Evolutionary conservation across 164 flowering plant species (phyloP), one percentile per base, ranked within the genome.

Genomic region (Dillenia suffruticosa): DNA sequence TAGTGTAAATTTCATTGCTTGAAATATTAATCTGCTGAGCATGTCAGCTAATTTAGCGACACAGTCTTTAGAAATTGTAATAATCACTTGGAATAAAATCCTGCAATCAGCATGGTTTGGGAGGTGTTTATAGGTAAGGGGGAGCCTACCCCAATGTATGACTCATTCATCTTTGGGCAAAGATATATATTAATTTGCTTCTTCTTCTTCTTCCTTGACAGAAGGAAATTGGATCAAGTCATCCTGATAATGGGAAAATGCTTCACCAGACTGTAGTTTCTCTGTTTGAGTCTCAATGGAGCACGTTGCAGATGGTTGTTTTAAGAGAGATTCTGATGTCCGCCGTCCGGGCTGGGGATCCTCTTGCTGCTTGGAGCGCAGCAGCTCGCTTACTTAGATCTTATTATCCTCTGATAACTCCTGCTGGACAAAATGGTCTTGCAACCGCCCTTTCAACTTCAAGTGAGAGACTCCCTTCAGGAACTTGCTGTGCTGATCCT

Each of bases 311-410:
- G 79, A 95, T 95, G 99, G 99, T 92, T 75, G 97, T 95, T 14
- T 82, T 95, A 49, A 83, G 94, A 70, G 99, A 95, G 74, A 92
- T 95, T 66, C 80, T 95, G 64, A 69, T 90, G 14, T 92, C 99
- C 70, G 85, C 99, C 69, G 84, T 89, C 44, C 92, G 97, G 75
- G 97, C 97, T 17, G 97, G 99, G 64, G 99, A 95, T 81, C 97
- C 97, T 71, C 86, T 92, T 75, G 87, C 94, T 75, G 97, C 97
- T 44, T 95, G 99, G 99, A 90, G 99, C 84, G 97, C 99, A 59
- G 97, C 99, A 63, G 96, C 99, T 63, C 88, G 97, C 52, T 74
- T 95, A 43, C 85, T 95, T 63, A 81, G 99, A 74, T 92, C 89
- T 56, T 90, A 95, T 69, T 95, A 95, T 68, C 99, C 99, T 74